Evolutionary conservation across 208 protist genomes (phyloP), one percentile per base, ranked within the genome.

Genomic region (Leishmania gerbilli): DNA sequence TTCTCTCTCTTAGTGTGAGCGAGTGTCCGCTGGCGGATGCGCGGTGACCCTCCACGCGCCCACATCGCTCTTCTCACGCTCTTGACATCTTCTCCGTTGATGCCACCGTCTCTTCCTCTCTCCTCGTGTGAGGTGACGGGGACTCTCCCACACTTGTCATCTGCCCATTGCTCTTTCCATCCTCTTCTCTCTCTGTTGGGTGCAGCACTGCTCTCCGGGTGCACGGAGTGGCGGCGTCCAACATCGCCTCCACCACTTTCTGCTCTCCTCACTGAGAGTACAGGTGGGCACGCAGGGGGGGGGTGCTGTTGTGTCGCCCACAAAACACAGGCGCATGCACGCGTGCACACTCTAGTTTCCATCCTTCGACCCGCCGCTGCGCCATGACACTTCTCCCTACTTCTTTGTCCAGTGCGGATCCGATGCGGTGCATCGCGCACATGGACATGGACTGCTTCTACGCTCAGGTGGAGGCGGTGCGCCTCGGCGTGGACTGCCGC

Each of bases 391-490:
- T 56, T 24, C 15, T 37, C 71, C 27, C 71, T 31, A 27, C 49
- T 8, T 37, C n/a, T 13, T 13, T 24, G 15, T n/a, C 9, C 8
- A 24, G 31, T 31, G 1, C 47, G n/a, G 49, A 76, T 24, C 13
- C 47, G 49, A 80, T 85, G 82, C 82, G 82, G 9, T 92, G 89
- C 86, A 96, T 98, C 49, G 88, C 81, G 64, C 96, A 98, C 87
- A 81, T 98, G 27, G 95, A 98, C 83, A 94, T 98, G 90, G 96
- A 98, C 81, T 97, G 92, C 90, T 98, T 98, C 84, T 98, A 98
- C 84, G 95, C 92, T 1, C 94, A 98, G 72, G 95, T 97, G 74
- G 96, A 98, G 88, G 91, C 92, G 27, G 85, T 96, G 17, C 90
- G 95, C 0, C 89, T 97, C 31, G 90, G 92, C 21, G 79, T 95